Evolutionary conservation across 2,329 filamentous ascomycete species (phyloP), one percentile per base, ranked within the genome.

Genomic region (Aspergillus oerlinghausenensis): DNA sequence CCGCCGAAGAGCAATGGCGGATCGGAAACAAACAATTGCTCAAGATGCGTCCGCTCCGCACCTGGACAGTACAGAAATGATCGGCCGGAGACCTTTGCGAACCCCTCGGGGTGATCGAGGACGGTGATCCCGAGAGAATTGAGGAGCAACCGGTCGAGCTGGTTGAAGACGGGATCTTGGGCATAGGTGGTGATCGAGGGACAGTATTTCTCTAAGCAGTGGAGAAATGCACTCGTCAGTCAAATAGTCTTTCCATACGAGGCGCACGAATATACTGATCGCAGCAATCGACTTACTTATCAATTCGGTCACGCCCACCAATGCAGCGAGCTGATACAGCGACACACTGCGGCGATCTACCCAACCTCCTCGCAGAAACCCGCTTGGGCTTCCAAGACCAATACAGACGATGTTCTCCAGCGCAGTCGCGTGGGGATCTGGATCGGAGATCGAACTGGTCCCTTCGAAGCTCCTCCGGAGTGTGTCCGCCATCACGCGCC

Each of bases 31-130:
- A 89, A 70, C 0, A 84, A 77, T 5, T 76, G 67, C 23, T 80
- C 73, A 51, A 89, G 43, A 82, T 77, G 40, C 72, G 75, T 23
- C 73, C 56, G 86, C 55, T 78, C 76, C 1, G 74, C 77, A 51
- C 88, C 86, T 0, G 88, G 78, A 1, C 83, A 86, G 60, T 83
- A 89, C 2, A 88, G 74, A 1, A 90, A 67, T 0, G 83, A 80
- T 0, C 72, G 64, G 0, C 66, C 50, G 17, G 79, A 75, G 9
- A 89, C 75, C 5, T 77, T 62, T 0, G 77, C 68, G 61, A 84
- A 86, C 0, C 79, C 86, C 0, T 55, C 65, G 0, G 87, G 87
- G 1, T 81, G 75, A 1, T 72, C 50, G 32, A 80, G 62, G 26
- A 75, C 69, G n/a, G 61, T 68, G 50, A 79, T 71, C 7, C 64